Evolutionary conservation across 176 grass and related monocot species (phyloP).

Genomic region (Leersia perrieri): DNA sequence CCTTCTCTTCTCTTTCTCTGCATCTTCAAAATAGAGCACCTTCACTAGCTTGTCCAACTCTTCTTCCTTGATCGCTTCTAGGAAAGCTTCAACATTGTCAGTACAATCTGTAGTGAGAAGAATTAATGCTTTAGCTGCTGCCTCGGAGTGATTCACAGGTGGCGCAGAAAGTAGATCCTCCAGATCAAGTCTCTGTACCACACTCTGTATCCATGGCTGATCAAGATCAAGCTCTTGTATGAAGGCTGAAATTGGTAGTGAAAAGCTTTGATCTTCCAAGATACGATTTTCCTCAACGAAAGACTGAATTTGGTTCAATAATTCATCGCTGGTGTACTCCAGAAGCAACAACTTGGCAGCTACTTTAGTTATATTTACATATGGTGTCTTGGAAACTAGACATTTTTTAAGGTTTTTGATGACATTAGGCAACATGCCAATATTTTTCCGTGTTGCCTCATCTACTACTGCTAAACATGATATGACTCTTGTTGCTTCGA

Average conservation of each 20-base stretch:
- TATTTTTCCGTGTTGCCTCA: not conserved
- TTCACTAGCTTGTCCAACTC: not conserved
- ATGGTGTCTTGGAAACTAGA: not conserved
- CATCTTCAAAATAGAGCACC: not conserved
- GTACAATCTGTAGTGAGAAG: constrained; percentile 20
- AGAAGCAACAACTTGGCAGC: constrained; percentile 23
- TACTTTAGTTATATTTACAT: constrained; percentile 7
- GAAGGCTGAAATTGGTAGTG: constrained; percentile 8
- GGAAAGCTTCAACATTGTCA: not conserved
- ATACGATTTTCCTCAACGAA: not conserved
- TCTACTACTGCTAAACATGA: constrained; percentile 14
- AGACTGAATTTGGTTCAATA: not conserved
- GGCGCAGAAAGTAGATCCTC: constrained; percentile 1
- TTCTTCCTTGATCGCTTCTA: not conserved
- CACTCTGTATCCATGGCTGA: not conserved
- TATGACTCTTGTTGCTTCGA: constrained; percentile 14
- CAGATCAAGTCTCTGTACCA: not conserved
- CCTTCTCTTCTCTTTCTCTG: not conserved
- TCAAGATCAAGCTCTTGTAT: constrained; percentile 19
- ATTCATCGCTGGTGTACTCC: not conserved
- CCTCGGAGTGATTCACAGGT: not conserved
- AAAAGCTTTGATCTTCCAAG: not conserved
- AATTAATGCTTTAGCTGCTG: constrained; percentile 17
- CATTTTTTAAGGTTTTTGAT: constrained; percentile 29
- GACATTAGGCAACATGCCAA: constrained; percentile 4